Conservation (phyloP, 1,139 yeast genomes). For the Saccharomyces hybrid region DNA sequence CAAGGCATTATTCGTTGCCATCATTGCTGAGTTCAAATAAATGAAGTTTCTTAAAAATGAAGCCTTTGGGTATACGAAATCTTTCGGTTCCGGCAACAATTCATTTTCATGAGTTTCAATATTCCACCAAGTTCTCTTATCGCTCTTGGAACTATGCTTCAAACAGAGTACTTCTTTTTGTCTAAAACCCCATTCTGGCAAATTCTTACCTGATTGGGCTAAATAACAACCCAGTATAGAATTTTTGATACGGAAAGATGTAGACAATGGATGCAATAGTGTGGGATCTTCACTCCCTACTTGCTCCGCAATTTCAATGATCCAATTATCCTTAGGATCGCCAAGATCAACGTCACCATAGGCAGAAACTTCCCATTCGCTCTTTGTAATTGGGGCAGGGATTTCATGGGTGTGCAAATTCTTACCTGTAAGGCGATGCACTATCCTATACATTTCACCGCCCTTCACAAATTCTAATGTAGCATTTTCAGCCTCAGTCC, state of each 20-base stretch:
- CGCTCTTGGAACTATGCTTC: conserved; percentile 67
- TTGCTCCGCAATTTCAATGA: conserved; percentile 78
- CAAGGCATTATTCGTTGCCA: conserved; percentile 96
- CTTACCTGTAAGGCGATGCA: conserved; percentile 77
- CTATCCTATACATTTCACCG: conserved; percentile 67
- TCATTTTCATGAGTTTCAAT: conserved; percentile 78
- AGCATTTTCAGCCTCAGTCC: conserved; percentile 42
- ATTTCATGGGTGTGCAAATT: conserved; percentile 85
- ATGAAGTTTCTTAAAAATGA: conserved; percentile 81
- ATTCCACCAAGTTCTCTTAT: conserved; percentile 98
- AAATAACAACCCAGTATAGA: conserved; percentile 72
- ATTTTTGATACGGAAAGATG: conserved; percentile 73
- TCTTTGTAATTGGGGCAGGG: conserved; percentile 65
- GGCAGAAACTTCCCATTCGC: conserved; percentile 80
- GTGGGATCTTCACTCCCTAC: conserved; percentile 57
- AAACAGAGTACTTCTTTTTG: conserved; percentile 94
- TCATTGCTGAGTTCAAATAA: conserved; percentile 93
- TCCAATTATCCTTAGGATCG: conserved; percentile 90
- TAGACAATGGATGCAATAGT: conserved; percentile 79
- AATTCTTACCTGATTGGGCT: conserved; percentile 66
- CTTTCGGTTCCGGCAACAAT: conserved; percentile 58
- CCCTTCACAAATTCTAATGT: conserved; percentile 53
- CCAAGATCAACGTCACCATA: conserved; percentile 85
- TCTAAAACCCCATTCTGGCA: conserved; percentile 98
- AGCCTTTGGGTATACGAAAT: conserved; percentile 74